These are phyloP conservation scores for Thelonectria discophora DNA, from an alignment of 2,329 filamentous ascomycete species.

Conservation along the genomic window DNA sequence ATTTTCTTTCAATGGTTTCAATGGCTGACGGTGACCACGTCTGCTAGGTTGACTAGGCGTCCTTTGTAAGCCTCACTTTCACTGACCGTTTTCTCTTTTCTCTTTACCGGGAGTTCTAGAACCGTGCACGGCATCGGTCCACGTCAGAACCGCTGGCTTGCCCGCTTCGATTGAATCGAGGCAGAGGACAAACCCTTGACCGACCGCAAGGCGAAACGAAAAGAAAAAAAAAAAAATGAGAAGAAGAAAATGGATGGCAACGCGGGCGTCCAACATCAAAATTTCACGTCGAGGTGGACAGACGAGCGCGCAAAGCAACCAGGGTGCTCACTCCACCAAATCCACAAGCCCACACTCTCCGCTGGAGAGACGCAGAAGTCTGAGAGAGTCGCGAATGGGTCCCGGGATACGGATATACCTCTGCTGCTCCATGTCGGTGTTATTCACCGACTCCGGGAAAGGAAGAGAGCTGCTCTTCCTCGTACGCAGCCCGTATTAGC, in stretches of 20 bases:
- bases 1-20: background rate
- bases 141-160: slow-evolving; percentile 7
- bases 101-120: slow-evolving; percentile 4
- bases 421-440: background rate
- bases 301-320: slow-evolving; percentile 30
- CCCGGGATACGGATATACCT: background rate
- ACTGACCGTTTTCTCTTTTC: slow-evolving; percentile 7
- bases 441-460: background rate
- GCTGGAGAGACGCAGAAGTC: background rate
- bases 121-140: slow-evolving; percentile 1
- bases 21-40: slow-evolving; percentile 12
- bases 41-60: slow-evolving; percentile 1
- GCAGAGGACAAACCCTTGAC: background rate
- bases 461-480: no score
- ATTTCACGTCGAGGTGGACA: slow-evolving; percentile 31
- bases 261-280: slow-evolving; percentile 13
- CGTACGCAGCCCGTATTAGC: background rate
- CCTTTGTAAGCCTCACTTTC: background rate
- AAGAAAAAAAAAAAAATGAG: no score
- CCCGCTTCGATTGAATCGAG: slow-evolving; percentile 7
- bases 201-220: no score
- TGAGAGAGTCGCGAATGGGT: background rate
- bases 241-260: background rate
- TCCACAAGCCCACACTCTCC: slow-evolving; percentile 32
- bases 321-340: slow-evolving; percentile 35